Conservation (phyloP, 495 filamentous ascomycete species). For the Penicillium herquei region DNA sequence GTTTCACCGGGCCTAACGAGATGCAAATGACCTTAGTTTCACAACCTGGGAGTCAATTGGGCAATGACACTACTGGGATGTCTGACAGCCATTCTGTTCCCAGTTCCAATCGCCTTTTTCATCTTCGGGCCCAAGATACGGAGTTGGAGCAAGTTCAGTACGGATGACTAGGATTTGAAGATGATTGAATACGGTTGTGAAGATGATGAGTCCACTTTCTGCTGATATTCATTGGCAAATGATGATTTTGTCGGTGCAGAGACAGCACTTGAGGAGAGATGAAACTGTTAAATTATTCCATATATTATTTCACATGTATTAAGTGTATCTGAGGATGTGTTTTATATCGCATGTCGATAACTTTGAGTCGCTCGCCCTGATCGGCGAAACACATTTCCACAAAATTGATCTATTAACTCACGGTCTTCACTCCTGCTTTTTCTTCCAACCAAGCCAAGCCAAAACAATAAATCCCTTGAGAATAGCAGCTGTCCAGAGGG, state of each 20-base stretch:
- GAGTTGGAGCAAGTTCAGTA: not conserved
- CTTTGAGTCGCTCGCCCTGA: no score
- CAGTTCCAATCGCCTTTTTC: not conserved
- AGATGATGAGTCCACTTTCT: not conserved
- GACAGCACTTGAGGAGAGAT: no score
- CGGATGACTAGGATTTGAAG: not conserved
- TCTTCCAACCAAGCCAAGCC: conserved; percentile 5
- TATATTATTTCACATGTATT: no score
- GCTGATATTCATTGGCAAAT: no score
- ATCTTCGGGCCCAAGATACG: not conserved
- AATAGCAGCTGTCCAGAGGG: conserved; percentile 59
- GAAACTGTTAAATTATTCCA: no score
- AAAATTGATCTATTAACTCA: not conserved
- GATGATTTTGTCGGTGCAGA: no score
- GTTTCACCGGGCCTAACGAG: not conserved
- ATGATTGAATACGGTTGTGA: not conserved
- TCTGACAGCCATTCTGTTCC: not conserved
- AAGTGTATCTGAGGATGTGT: no score
- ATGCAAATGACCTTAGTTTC: not conserved
- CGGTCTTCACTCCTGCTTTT: not conserved
- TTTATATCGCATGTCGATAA: no score
- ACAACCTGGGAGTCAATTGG: not conserved
- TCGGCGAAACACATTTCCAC: no score
- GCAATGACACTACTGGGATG: conserved; percentile 1
- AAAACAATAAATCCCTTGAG: conserved; percentile 43